Conservation (phyloP, 108 stramenopile species). For the Conticribra guillardii region DNA sequence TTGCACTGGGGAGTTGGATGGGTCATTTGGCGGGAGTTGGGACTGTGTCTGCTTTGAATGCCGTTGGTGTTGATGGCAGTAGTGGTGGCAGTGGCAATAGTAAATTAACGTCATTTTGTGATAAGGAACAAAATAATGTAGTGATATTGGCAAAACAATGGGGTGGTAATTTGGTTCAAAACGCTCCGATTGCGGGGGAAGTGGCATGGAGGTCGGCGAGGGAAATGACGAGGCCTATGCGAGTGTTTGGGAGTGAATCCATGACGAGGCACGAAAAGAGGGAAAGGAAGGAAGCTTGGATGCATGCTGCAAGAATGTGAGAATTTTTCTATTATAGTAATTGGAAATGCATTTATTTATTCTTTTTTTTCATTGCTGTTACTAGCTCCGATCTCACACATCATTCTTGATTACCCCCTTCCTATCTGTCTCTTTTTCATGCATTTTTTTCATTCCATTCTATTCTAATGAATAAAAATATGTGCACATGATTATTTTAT, state of each 20-base stretch:
- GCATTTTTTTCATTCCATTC: no score
- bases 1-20: conserved; percentile 67
- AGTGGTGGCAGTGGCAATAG: no score
- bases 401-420: not conserved
- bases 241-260: not conserved
- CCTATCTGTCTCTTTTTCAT: not conserved
- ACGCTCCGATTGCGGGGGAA: not conserved
- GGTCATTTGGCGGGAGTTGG: conserved; percentile 59
- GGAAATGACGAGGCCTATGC: conserved; percentile 40
- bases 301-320: conserved; percentile 47
- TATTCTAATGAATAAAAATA: no score
- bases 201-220: conserved; percentile 8
- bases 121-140: no score
- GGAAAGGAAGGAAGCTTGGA: conserved; percentile 44
- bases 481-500: no score
- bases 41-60: conserved; percentile 1
- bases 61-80: not conserved
- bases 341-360: not conserved
- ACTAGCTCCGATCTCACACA: no score
- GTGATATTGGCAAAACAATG: not conserved
- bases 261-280: conserved; percentile 22
- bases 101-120: no score
- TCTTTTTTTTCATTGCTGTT: not conserved
- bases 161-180: not conserved
- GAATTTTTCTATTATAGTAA: not conserved